Conservation (phyloP, 441 rosid species). For the Adansonia rubrostipa region DNA sequence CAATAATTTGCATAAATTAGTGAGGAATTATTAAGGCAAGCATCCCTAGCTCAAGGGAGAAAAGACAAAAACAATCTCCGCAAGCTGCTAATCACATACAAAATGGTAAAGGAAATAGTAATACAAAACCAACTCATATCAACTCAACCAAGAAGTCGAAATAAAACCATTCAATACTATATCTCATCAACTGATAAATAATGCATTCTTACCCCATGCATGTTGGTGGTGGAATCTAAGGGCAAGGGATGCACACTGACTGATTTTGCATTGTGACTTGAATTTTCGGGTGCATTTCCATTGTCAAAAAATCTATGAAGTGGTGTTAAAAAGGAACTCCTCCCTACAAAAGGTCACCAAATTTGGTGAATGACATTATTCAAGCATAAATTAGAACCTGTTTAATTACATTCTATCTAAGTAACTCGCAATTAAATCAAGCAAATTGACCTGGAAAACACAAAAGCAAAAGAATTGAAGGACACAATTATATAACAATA, state of each 20-base stretch:
- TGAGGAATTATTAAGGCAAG: constrained; percentile 1
- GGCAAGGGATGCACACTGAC: constrained; percentile 59
- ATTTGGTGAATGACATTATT: constrained; percentile 26
- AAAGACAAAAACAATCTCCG: constrained; percentile 4
- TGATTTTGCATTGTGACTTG: constrained; percentile 44
- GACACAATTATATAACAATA: neutral
- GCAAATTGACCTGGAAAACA: neutral
- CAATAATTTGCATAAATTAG: neutral
- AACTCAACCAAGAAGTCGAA: constrained; percentile 10
- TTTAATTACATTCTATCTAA: constrained; percentile 9
- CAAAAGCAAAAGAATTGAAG: constrained; percentile 16
- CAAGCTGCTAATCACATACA: constrained; percentile 7
- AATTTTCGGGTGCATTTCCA: constrained; percentile 42
- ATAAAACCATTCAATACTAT: neutral
- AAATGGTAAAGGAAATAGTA: constrained; percentile 3
- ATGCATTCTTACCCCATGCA: constrained; percentile 44
- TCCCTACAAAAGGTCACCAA: constrained; percentile 46
- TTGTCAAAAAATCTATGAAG: constrained; percentile 53
- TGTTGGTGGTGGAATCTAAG: constrained; percentile 36
- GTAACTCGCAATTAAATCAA: constrained; percentile 5
- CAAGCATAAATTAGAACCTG: constrained; percentile 19
- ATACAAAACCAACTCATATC: neutral
- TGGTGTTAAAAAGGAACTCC: constrained; percentile 59
- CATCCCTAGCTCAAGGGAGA: neutral
- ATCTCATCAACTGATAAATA: neutral